These are phyloP conservation scores for Raffaelea deltoideospora DNA, from an alignment of 2,329 filamentous ascomycete species.

Conservation along the genomic window DNA sequence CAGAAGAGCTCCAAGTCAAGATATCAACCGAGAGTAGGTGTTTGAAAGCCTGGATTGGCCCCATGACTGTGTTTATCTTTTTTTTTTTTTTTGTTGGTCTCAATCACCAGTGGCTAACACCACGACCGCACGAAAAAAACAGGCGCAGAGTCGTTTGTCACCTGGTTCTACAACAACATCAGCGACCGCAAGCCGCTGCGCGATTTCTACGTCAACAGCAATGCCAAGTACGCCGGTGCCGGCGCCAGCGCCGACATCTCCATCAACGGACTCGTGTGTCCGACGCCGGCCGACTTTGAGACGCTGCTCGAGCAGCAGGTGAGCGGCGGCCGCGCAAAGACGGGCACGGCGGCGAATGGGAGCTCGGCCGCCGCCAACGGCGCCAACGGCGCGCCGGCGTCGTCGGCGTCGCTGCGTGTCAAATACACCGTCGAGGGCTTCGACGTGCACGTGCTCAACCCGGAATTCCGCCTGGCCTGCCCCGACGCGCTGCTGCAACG, in stretches of 20 bases:
- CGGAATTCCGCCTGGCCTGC: constrained; percentile 43
- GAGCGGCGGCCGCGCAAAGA: constrained; percentile 18
- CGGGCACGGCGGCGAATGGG: constrained; percentile 1
- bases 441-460: constrained; percentile 67
- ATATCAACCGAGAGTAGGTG: constrained; percentile 29
- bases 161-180: constrained; percentile 62
- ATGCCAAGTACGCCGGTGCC: constrained; percentile 32
- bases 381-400: constrained; percentile 1
- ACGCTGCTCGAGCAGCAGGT: constrained; percentile 49
- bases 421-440: constrained; percentile 61
- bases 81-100: background rate
- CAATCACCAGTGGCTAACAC: background rate
- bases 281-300: constrained; percentile 49
- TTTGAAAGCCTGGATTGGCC: no score
- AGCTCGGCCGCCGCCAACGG: background rate
- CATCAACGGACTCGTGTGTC: constrained; percentile 60
- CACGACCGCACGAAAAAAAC: no score
- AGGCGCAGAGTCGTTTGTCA: constrained; percentile 60
- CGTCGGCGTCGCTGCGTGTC: constrained; percentile 22
- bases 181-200: constrained; percentile 44
- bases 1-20: constrained; percentile 26
- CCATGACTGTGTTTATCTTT: background rate
- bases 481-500: constrained; percentile 24
- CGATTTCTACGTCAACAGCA: constrained; percentile 55
- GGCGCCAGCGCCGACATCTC: constrained; percentile 50